phyloP scores from a whole-genome alignment of 1,139 yeast genomes.

The Candida frijolesensis region DNA sequence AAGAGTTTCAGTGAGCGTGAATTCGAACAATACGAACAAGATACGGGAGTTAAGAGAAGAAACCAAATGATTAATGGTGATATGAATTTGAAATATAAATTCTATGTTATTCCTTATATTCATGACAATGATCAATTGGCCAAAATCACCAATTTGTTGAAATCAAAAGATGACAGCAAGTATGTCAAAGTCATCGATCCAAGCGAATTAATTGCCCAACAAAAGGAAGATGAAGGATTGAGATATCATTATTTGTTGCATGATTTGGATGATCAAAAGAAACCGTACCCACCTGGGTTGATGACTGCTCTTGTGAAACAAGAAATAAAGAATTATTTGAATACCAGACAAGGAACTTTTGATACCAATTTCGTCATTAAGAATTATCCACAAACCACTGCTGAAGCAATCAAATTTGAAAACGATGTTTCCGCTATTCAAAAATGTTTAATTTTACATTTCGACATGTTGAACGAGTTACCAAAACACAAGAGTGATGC shows the following conservation, averaged over 20 bases:
- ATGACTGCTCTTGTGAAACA: constrained; percentile 57
- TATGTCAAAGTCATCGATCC: constrained; percentile 55
- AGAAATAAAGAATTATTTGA: constrained; percentile 40
- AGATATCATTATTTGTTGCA: constrained; percentile 45
- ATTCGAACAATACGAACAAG: constrained; percentile 51
- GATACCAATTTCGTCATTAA: constrained; percentile 49
- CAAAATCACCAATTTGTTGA: constrained; percentile 22
- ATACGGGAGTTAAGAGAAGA: constrained; percentile 58
- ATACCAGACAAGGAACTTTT: constrained; percentile 44
- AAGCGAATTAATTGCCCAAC: constrained; percentile 43
- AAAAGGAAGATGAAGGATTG: constrained; percentile 41
- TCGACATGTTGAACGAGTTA: constrained; percentile 29
- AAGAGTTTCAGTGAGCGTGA: constrained; percentile 60
- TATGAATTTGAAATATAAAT: constrained; percentile 32
- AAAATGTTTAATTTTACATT: constrained; percentile 39
- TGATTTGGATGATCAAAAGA: constrained; percentile 36
- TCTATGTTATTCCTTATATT: constrained; percentile 49
- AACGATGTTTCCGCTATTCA: constrained; percentile 53
- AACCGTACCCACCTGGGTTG: constrained; percentile 57
- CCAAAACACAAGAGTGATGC: constrained; percentile 30
- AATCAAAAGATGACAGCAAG: constrained; percentile 17
- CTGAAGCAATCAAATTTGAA: constrained; percentile 65
- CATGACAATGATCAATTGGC: constrained; percentile 23
- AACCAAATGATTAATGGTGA: constrained; percentile 40
- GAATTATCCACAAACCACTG: constrained; percentile 59